Conservation (phyloP, 2,329 filamentous ascomycete genomes). For the Ophiostoma pallidulum region DNA sequence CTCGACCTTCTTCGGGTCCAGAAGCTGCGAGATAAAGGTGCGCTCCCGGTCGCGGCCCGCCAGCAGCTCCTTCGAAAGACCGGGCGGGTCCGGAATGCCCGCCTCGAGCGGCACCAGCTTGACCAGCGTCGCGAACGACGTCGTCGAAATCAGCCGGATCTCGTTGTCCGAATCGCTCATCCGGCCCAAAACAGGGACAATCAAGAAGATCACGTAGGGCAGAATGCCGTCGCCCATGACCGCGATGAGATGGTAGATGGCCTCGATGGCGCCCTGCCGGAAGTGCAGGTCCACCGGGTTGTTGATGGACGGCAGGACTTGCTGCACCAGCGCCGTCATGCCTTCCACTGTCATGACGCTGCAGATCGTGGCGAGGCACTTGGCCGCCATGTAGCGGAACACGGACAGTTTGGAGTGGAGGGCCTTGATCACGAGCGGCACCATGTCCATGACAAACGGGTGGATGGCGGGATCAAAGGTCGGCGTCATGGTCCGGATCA, state of each 20-base stretch:
- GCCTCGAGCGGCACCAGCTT: constrained; percentile 96
- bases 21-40: constrained; percentile 91
- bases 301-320: constrained; percentile 82
- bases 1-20: constrained; percentile 96
- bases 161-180: constrained; percentile 99
- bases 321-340: constrained; percentile 92
- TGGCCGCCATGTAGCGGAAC: constrained; percentile 91
- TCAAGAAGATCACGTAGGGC: constrained; percentile 97
- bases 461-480: constrained; percentile 69
- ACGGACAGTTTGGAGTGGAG: constrained; percentile 83
- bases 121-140: constrained; percentile 91
- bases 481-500: constrained; percentile 85
- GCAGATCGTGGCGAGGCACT: constrained; percentile 94
- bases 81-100: constrained; percentile 92
- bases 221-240: constrained; percentile 96
- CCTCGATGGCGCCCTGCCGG: constrained; percentile 89
- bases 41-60: constrained; percentile 87
- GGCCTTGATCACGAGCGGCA: constrained; percentile 79
- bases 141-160: constrained; percentile 86
- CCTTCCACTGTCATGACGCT: constrained; percentile 91
- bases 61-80: constrained; percentile 77
- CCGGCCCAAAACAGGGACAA: constrained; percentile 88
- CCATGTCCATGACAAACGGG: constrained; percentile 69
- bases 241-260: constrained; percentile 91
- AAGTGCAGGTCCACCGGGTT: constrained; percentile 82